Base-by-base conservation (phyloP, 208 protist genomes). In the Trypanosomatidae sp. region DNA sequence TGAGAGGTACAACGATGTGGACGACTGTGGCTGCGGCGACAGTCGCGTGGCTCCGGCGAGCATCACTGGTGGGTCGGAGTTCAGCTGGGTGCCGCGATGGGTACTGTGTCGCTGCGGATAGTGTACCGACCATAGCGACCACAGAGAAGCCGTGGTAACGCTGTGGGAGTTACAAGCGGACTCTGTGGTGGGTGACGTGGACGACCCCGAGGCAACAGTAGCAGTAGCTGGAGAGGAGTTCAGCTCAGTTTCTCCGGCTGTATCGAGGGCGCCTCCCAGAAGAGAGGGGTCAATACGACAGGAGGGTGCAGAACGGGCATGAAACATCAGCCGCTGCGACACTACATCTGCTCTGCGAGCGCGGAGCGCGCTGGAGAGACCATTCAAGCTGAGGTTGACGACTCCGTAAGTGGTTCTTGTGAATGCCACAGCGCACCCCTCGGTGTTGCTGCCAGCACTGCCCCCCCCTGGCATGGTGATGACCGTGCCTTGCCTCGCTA, bases 281-380 rank as follows among this genome's bases (percentile, higher is more conserved):
- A 73, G 46, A n/a, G 75, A 62, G 8, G 53, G 44, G 33, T 58
- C 64, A 28, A 47, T 41, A 50, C 53, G 69, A 56, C 30, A 50
- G 1, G 75, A 56, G 41, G 75, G 75, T 7, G 75, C 75, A 0
- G 75, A 79, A 13, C 22, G 66, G 12, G 69, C 69, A 33, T 79
- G 75, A 22, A 79, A 62, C 69, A 43, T 56, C 3, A 79, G 22
- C 1, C 75, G 69, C 52, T 74, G 75, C 44, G 75, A 66, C 22
- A 74, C 62, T 2, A 79, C 60, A 30, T 79, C 75, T 19, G 62
- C 68, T 17, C 75, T 39, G 2, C 75, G 75, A 55, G 74, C 69
- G 28, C 75, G 69, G n/a, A 79, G 69, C 7, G 75, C 68, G 47
- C 66, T 79, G 30, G 68, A 71, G 50, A 79, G 69, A 49, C 74